Percentiles rank a stretch among this genome's conserved stretches.
Evolutionary conservation across 441 rosid genomes (phyloP).

Genomic region (Adansonia rubrostipa): DNA sequence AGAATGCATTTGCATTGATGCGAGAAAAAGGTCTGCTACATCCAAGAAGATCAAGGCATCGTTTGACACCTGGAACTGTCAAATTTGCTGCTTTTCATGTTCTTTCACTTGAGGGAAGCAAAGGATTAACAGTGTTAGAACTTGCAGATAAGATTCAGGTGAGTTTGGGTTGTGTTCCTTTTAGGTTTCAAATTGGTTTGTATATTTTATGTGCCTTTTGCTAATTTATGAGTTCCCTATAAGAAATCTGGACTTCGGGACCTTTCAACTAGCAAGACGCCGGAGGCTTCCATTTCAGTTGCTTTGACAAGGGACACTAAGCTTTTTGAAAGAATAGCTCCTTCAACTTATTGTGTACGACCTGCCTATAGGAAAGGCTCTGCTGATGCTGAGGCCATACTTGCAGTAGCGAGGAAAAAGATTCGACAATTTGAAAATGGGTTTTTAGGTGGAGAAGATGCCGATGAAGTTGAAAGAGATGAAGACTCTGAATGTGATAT

Average conservation of each 20-base stretch:
- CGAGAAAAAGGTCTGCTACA: constrained; percentile 90
- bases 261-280: constrained; percentile 96
- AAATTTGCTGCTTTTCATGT: constrained; percentile 99
- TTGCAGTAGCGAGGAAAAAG: constrained; percentile 88
- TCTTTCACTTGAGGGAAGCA: constrained; percentile 95
- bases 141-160: constrained; percentile 99
- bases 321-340: constrained; percentile 99
- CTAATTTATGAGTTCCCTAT: constrained; percentile 26
- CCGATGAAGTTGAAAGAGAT: constrained; percentile 90
- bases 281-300: constrained; percentile 99
- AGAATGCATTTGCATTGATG: constrained; percentile 90
- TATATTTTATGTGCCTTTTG: constrained; percentile 10
- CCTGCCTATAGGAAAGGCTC: constrained; percentile 92
- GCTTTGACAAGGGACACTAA: constrained; percentile 97
- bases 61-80: constrained; percentile 99
- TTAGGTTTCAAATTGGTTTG: constrained; percentile 19
- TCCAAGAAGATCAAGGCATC: constrained; percentile 95
- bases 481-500: constrained; percentile 90
- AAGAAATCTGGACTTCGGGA: constrained; percentile 99
- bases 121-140: constrained; percentile 87
- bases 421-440: constrained; percentile 89
- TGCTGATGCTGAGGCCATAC: constrained; percentile 85
- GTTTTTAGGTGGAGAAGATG: constrained; percentile 81
- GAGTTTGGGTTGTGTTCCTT: constrained; percentile 28
- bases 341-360: constrained; percentile 98